These are phyloP conservation scores for Petasospora fabianii DNA, from an alignment of 1,139 yeast species.

Conservation along the genomic window DNA sequence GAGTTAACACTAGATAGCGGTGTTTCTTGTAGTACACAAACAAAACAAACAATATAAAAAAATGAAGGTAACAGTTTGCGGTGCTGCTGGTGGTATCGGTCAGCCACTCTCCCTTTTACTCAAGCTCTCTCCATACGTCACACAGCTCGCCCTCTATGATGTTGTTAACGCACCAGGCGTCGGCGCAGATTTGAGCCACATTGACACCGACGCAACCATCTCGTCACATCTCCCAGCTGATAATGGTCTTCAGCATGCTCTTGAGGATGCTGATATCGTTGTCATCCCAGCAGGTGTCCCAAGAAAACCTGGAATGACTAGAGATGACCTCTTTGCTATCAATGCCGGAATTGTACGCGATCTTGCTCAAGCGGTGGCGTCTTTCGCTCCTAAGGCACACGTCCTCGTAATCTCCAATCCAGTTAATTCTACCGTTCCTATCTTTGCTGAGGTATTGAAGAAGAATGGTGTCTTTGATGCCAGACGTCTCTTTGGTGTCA, in stretches of 20 bases:
- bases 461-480: slow-evolving; percentile 74
- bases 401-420: slow-evolving; percentile 87
- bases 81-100: slow-evolving; percentile 90
- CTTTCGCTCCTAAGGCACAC: slow-evolving; percentile 69
- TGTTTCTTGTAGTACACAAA: too few species aligned
- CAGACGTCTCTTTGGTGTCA: slow-evolving; percentile 83
- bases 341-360: slow-evolving; percentile 88
- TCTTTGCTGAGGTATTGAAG: slow-evolving; percentile 82
- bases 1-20: too few species aligned
- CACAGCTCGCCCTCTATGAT: slow-evolving; percentile 77
- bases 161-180: slow-evolving; percentile 91
- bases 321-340: slow-evolving; percentile 92
- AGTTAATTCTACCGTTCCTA: slow-evolving; percentile 92
- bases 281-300: slow-evolving; percentile 97
- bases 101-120: slow-evolving; percentile 86
- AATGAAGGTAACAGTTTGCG: slow-evolving; percentile 64
- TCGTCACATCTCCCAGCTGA: slow-evolving; percentile 67
- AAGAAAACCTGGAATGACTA: slow-evolving; percentile 97
- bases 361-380: slow-evolving; percentile 77
- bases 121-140: slow-evolving; percentile 51
- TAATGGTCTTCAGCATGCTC: slow-evolving; percentile 53
- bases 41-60: slow-evolving; percentile 2
- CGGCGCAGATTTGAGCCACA: slow-evolving; percentile 86
- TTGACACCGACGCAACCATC: slow-evolving; percentile 76
- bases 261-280: slow-evolving; percentile 70